Evolutionary conservation across 2,329 filamentous ascomycete species (phyloP).

Genomic region (Colletotrichum sp.): DNA sequence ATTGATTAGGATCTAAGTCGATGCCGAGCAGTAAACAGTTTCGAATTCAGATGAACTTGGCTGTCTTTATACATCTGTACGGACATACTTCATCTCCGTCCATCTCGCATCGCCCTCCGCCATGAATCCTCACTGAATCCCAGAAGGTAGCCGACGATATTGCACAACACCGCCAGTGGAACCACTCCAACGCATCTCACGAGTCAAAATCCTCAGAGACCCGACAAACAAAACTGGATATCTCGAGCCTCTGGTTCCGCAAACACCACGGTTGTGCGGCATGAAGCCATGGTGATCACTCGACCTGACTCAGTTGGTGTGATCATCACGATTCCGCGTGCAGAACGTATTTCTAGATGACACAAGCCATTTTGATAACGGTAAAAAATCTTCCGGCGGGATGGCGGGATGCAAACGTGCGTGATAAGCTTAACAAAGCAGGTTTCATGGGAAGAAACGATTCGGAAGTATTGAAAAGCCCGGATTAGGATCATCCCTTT

Average conservation of each 20-base stretch:
- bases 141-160: background rate
- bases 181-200: background rate
- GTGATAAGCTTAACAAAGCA: background rate
- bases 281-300: background rate
- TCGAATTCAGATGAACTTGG: background rate
- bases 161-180: background rate
- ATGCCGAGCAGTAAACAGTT: background rate
- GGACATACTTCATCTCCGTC: background rate
- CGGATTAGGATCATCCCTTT: background rate
- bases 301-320: background rate
- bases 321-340: background rate
- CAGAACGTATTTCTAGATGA: background rate
- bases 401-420: background rate
- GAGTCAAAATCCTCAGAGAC: background rate
- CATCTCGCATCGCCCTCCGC: background rate
- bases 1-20: background rate
- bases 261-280: background rate
- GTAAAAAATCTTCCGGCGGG: too few relatives aligned
- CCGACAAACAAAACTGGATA: background rate
- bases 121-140: too few relatives aligned
- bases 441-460: background rate
- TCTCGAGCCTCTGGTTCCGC: background rate
- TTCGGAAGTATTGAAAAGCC: accelerated
- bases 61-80: background rate
- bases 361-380: background rate